Evolutionary conservation across 225 moss, liverwort and hornwort genomes (phyloP), one percentile per base, ranked within the genome.

Genomic region (Bryoerythrophyllum caledonicum): DNA sequence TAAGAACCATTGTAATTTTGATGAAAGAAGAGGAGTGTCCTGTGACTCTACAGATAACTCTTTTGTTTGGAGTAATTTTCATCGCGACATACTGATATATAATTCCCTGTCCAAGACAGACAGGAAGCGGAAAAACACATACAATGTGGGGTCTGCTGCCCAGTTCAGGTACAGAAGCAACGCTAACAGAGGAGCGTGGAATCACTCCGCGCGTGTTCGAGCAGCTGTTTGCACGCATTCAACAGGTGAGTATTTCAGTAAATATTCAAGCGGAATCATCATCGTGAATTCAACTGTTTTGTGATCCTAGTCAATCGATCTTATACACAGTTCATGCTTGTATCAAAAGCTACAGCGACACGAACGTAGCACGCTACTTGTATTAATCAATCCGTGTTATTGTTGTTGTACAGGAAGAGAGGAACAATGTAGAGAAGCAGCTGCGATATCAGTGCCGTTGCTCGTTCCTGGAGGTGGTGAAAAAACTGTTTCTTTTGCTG

Each of bases 111-210:
- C 15, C 57, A 58, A 68, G 41, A 30, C 82, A 94, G 94, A 95
- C 95, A 38, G 95, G 95, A 62, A 93, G 95, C 68, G 95, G 95
- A 14, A 95, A 95, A 79, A 95, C 95, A n/a, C 91, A 95, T 72
- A 92, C 95, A 17, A 95, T 95, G 95, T 93, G 93, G 95, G 95
- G 95, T 66, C 78, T 84, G 19, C 75, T 84, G 57, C 85, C 80
- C 14, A 86, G 80, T 79, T 75, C 79, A 11, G 84, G 86, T 70
- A 72, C 80, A 12, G 85, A 71, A 74, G 65, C 74, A 58, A 68
- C 72, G n/a, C 72, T 88, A 21, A 90, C 77, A 51, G 87, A 85
- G 74, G 87, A 83, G 48, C 82, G 93, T 73, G 95, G 95, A 43
- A 82, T 95, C 25, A 91, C 86, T 62, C 91, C 90, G 25, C 90